Base-by-base conservation (phyloP, 345 rosid species). In the Hibiscus mutabilis region DNA sequence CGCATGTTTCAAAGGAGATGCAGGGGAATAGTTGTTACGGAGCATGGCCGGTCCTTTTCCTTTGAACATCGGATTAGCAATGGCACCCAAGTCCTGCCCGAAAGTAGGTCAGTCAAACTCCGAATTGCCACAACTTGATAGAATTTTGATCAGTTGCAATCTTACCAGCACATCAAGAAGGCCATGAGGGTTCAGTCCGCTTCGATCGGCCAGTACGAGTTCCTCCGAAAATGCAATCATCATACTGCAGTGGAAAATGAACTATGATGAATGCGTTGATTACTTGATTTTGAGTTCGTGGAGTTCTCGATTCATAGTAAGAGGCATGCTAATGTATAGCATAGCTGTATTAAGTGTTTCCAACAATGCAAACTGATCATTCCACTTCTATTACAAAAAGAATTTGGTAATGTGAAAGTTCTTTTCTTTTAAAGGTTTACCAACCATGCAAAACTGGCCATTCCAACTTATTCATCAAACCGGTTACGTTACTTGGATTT, bases 191-290 rank as follows among this genome's bases (percentile, higher is more conserved):
- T 89, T 78, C 73, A 91, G 84, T 69, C 97, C 99, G 71, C 93
- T 91, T 82, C 81, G 84, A 69, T 85, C 96, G 15, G 97, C 89
- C 77, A 94, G 84, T 44, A 85, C 92, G 70, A 94, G 89, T 60
- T 97, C 98, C 83, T 94, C 97, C 0, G 98, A 91, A 72, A 91
- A 94, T n/a, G 98, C 85, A n/a, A 84, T 90, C 98, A 94, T 88
- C 97, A 94, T 76, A 69, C 97, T 93, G 82, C 65, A 46, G 40
- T 70, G 9, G 1, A 73, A 21, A 69, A 60, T 14, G 40, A 42
- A 63, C 11, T 16, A 19, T 15, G 44, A 60, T 25, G 8, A 46
- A 40, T 49, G 8, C 53, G 35, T 29, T 29, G 33, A 33, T 33
- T 6, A 33, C 7, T 33, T 56, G 49, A 52, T 56, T 57, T 58